Evolutionary conservation across 73 alveolate genomes (phyloP).

Genomic region (Effrenium voratum): DNA sequence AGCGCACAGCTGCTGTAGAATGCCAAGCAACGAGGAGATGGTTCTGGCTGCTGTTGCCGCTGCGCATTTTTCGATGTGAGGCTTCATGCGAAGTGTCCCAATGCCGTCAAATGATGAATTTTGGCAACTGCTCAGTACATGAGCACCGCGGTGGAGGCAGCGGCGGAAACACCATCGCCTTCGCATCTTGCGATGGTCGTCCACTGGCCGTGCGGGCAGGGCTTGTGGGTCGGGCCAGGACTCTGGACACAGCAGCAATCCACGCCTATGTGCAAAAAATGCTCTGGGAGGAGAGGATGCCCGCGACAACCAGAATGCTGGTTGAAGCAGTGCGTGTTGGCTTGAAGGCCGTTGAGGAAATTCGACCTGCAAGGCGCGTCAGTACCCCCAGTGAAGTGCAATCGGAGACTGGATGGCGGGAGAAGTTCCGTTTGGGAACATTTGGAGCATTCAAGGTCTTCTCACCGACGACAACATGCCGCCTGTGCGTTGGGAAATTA

Average conservation of each 20-base stretch:
- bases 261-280: not conserved
- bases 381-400: not conserved
- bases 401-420: not conserved
- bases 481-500: not conserved
- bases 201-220: not conserved
- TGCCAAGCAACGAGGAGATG: not conserved
- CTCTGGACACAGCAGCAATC: not conserved
- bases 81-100: not conserved
- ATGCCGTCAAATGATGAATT: not conserved
- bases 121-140: not conserved
- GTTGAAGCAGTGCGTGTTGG: not conserved
- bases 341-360: not conserved
- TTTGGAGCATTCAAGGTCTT: not conserved
- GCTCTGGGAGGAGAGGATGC: not conserved
- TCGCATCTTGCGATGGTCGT: not conserved
- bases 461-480: not conserved
- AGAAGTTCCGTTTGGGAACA: not conserved
- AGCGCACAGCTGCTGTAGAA: not conserved
- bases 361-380: not conserved
- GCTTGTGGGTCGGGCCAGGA: no score
- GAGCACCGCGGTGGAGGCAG: not conserved
- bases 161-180: not conserved
- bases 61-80: not conserved
- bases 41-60: not conserved
- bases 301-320: not conserved